Conservation (phyloP, 1,284 basidiomycete species). For the Cryptococcus sp. region DNA sequence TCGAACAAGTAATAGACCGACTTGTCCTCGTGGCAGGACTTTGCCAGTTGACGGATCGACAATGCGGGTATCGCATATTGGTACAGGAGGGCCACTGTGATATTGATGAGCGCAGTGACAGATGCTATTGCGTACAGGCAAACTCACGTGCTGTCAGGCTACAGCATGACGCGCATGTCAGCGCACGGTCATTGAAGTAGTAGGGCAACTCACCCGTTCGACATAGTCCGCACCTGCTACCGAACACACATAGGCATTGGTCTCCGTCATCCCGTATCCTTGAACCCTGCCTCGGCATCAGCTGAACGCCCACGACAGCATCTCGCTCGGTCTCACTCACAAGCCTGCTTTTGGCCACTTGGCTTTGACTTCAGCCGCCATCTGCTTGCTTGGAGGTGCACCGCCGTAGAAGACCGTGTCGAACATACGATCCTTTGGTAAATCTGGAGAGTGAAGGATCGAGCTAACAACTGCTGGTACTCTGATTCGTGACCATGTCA, state of each 20-base stretch:
- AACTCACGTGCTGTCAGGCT: constrained; percentile 40
- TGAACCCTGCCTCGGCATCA: constrained; percentile 31
- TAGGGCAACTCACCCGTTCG: constrained; percentile 24
- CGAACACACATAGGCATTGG: constrained; percentile 41
- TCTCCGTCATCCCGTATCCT: constrained; percentile 50
- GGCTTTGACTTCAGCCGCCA: constrained; percentile 34
- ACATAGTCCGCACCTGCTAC: constrained; percentile 44
- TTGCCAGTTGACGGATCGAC: constrained; percentile 32
- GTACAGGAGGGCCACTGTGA: constrained; percentile 36
- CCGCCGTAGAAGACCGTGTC: constrained; percentile 47
- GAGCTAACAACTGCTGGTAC: constrained; percentile 45
- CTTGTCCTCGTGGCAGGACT: constrained; percentile 22
- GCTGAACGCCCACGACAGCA: background rate
- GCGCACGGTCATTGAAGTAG: background rate
- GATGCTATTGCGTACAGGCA: background rate
- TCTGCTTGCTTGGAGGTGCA: constrained; percentile 41
- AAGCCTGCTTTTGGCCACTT: constrained; percentile 38
- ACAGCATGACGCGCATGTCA: background rate
- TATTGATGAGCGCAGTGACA: background rate
- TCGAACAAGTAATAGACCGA: constrained; percentile 37
- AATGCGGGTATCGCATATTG: constrained; percentile 38
- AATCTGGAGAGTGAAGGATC: constrained; percentile 35
- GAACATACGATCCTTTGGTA: constrained; percentile 31
- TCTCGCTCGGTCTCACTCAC: constrained; percentile 15
- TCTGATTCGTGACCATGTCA: constrained; percentile 17